Evolutionary conservation across 768 basidiomycete species (phyloP).

Genomic region (Pisolithus tinctorius): DNA sequence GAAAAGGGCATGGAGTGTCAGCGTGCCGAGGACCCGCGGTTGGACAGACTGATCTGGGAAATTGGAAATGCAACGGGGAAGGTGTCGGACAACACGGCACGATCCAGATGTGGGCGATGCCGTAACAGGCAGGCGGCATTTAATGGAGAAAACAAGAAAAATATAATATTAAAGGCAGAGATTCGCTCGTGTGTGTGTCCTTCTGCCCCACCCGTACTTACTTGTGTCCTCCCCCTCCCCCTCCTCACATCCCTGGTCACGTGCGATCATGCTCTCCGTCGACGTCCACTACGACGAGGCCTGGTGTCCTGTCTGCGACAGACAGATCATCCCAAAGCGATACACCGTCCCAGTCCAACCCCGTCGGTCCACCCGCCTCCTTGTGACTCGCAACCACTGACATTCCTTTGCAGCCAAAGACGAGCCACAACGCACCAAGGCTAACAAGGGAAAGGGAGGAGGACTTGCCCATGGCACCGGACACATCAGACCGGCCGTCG

Average conservation of each 20-base stretch:
- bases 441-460: slow-evolving; percentile 31
- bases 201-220: too few relatives aligned
- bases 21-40: slow-evolving; percentile 29
- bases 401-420: slow-evolving; percentile 4
- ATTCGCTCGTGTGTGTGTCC: too few relatives aligned
- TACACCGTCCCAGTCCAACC: slow-evolving; percentile 40
- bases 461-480: slow-evolving; percentile 65
- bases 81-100: slow-evolving; percentile 24
- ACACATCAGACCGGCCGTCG: slow-evolving; percentile 46
- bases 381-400: too few relatives aligned
- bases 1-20: background rate
- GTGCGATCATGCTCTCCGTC: slow-evolving; percentile 11
- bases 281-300: slow-evolving; percentile 51
- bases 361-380: slow-evolving; percentile 25
- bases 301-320: slow-evolving; percentile 78
- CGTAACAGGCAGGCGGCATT: slow-evolving; percentile 2
- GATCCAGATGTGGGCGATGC: slow-evolving; percentile 12
- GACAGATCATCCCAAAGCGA: slow-evolving; percentile 77
- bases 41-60: slow-evolving; percentile 20
- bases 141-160: too few relatives aligned
- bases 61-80: slow-evolving; percentile 20
- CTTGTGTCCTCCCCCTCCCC: slow-evolving; percentile 10
- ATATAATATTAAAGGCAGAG: too few relatives aligned
- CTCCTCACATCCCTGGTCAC: slow-evolving; percentile 19
- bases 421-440: slow-evolving; percentile 25